Evolutionary conservation across 2,329 filamentous ascomycete genomes (phyloP).

Genomic region (Acephala macrosclerotiorum): DNA sequence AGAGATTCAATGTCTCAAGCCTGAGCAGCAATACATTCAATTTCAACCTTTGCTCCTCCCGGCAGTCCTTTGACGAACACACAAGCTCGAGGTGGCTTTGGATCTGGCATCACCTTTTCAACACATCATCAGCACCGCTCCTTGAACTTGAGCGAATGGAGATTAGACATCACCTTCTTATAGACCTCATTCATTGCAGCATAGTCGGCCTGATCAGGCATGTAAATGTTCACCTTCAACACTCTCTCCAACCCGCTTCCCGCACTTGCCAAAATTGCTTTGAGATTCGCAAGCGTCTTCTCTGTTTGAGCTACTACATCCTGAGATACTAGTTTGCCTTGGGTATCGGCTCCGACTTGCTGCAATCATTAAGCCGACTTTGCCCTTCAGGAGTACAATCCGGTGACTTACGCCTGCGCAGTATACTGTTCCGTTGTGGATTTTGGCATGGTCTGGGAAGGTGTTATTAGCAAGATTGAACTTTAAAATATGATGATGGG

Average conservation of each 20-base stretch:
- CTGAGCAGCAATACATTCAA: conserved; percentile 30
- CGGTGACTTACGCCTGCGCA: conserved; percentile 19
- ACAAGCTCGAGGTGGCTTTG: conserved; percentile 30
- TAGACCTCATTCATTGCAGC: conserved; percentile 29
- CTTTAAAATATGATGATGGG: not conserved
- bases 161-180: conserved; percentile 11
- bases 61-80: conserved; percentile 27
- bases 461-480: not conserved
- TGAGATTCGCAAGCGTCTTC: conserved; percentile 17
- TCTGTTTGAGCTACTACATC: conserved; percentile 19
- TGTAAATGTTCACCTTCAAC: conserved; percentile 29
- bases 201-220: conserved; percentile 27
- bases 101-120: conserved; percentile 27
- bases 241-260: conserved; percentile 24
- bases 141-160: not conserved
- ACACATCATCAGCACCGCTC: not conserved
- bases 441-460: conserved; percentile 19
- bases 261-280: conserved; percentile 10
- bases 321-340: conserved; percentile 19
- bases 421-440: conserved; percentile 20
- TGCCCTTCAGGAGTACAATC: not conserved
- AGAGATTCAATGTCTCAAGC: not conserved
- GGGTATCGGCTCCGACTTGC: conserved; percentile 18
- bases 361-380: not conserved
- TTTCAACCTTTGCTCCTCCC: conserved; percentile 28